Percentiles rank a stretch among this genome's conserved stretches.
Conservation (phyloP, 768 basidiomycete species). For the Lepiota subincarnata region DNA sequence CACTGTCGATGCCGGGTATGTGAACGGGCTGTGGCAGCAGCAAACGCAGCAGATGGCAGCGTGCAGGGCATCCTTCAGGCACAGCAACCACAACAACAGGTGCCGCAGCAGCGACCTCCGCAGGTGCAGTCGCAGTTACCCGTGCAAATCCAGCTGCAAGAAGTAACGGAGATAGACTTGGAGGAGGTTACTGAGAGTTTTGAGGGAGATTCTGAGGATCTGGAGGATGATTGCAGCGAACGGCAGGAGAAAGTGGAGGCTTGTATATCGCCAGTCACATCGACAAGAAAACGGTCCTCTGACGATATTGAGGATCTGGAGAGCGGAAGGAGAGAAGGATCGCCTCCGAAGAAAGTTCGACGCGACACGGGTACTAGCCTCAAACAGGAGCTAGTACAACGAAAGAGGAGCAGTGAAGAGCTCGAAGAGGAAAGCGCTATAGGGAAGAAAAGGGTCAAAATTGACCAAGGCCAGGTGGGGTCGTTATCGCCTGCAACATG, state of each 20-base stretch:
- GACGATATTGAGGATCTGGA: slow-evolving; percentile 20
- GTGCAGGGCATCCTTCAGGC: too few relatives aligned
- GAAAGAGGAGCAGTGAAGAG: slow-evolving; percentile 11
- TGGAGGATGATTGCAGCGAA: slow-evolving; percentile 16
- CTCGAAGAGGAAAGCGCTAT: not conserved
- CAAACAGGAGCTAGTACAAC: not conserved
- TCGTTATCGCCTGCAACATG: slow-evolving; percentile 2
- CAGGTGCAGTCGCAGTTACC: slow-evolving; percentile 21
- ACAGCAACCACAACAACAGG: not conserved
- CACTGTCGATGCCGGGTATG: slow-evolving; percentile 73
- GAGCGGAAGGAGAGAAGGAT: not conserved
- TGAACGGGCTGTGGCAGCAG: slow-evolving; percentile 59
- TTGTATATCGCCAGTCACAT: not conserved
- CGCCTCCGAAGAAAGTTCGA: slow-evolving; percentile 4
- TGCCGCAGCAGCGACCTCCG: not conserved
- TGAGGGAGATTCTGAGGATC: slow-evolving; percentile 7
- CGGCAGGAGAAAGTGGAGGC: slow-evolving; percentile 1
- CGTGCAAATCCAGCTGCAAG: slow-evolving; percentile 19
- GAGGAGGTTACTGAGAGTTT: slow-evolving; percentile 14
- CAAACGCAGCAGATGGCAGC: slow-evolving; percentile 30
- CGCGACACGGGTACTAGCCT: not conserved
- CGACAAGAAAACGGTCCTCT: slow-evolving; percentile 21
- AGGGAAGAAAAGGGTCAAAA: slow-evolving; percentile 1
- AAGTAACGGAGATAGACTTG: slow-evolving; percentile 18
- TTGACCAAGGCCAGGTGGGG: slow-evolving; percentile 2